Percentiles rank a stretch among this genome's conserved stretches.
phyloP scores from a whole-genome alignment of 1,284 basidiomycete species.

The Cutaneotrichosporon cutaneum region DNA sequence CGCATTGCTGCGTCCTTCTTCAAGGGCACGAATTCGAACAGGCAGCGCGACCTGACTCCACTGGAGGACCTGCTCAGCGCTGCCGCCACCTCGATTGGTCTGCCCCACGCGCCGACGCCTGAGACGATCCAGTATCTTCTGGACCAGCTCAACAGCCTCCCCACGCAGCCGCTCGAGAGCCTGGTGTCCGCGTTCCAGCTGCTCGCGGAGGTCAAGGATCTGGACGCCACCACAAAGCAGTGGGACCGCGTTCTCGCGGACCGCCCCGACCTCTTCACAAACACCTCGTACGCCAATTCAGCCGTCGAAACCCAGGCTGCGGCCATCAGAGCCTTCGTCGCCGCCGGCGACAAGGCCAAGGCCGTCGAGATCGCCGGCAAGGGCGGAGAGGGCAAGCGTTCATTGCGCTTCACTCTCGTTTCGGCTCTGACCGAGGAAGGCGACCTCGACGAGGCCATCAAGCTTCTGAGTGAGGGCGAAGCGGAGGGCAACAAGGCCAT shows the following conservation, averaged over 20 bases:
- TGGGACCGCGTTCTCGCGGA: slow-evolving; percentile 1
- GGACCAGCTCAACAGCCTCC: not conserved
- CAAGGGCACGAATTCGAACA: slow-evolving; percentile 53
- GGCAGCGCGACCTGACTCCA: not conserved
- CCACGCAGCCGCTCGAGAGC: not conserved
- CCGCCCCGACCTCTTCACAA: not conserved
- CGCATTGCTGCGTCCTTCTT: slow-evolving; percentile 49
- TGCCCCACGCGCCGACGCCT: slow-evolving; percentile 1
- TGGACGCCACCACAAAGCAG: not conserved
- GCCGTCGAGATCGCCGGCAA: slow-evolving; percentile 61
- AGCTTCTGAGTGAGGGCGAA: slow-evolving; percentile 62
- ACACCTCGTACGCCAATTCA: not conserved
- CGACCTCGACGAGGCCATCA: slow-evolving; percentile 64
- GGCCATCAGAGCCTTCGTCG: slow-evolving; percentile 60
- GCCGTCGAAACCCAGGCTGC: not conserved
- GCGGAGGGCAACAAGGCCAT: not conserved
- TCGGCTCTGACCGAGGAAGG: slow-evolving; percentile 64
- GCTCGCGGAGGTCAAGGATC: slow-evolving; percentile 17
- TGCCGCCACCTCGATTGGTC: slow-evolving; percentile 10
- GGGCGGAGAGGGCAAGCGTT: not conserved
- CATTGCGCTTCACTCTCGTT: slow-evolving; percentile 60
- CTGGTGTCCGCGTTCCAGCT: slow-evolving; percentile 1
- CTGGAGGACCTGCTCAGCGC: slow-evolving; percentile 12
- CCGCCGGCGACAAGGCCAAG: slow-evolving; percentile 61
- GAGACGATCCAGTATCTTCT: slow-evolving; percentile 5